Evolutionary conservation across 495 filamentous ascomycete species (phyloP).

Genomic region (Neurospora africana): DNA sequence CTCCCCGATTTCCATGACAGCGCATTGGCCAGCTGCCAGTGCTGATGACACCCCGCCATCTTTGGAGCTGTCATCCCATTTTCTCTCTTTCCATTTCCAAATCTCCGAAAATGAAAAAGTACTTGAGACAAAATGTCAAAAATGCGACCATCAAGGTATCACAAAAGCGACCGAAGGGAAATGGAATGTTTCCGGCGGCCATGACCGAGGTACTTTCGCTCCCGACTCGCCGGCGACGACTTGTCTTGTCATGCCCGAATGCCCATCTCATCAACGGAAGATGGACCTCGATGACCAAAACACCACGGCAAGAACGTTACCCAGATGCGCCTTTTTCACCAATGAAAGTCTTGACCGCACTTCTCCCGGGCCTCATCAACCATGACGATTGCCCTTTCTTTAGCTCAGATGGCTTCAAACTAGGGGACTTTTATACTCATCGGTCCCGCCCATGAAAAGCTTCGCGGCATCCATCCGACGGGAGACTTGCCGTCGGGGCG

Average conservation of each 20-base stretch:
- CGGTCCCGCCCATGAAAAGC: background rate
- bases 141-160: background rate
- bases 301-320: background rate
- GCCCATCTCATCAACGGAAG: background rate
- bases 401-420: background rate
- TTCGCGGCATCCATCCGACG: background rate
- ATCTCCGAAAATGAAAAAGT: background rate
- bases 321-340: background rate
- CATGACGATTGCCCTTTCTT: background rate
- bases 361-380: background rate
- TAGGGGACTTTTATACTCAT: background rate
- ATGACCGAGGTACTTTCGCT: background rate
- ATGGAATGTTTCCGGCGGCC: background rate
- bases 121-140: background rate
- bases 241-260: background rate
- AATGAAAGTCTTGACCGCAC: background rate
- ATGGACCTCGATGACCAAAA: background rate
- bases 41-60: background rate
- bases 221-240: background rate
- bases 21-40: background rate
- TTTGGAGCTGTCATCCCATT: background rate
- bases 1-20: background rate
- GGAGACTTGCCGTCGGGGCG: background rate
- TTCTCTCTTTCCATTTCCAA: background rate
- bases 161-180: background rate